Percentiles rank a stretch among this genome's conserved stretches.
Conservation (phyloP, 768 basidiomycete species). For the Kwoniella dejecticola region DNA sequence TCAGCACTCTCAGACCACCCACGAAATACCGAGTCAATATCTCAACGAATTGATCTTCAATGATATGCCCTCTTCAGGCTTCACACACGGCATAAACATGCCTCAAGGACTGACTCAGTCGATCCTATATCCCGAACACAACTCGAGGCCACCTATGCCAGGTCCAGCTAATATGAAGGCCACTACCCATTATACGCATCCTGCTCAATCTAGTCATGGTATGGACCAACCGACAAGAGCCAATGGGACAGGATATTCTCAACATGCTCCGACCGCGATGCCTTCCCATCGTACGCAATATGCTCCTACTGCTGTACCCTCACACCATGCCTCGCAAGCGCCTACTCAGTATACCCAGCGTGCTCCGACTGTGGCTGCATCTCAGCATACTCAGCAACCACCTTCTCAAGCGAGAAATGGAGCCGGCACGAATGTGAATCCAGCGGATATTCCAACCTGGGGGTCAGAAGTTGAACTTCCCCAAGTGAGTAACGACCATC, state of each 20-base stretch:
- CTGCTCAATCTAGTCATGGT: not conserved
- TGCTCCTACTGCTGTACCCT: no score
- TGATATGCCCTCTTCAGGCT: conserved; percentile 22
- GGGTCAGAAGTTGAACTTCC: conserved; percentile 52
- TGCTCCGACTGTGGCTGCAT: not conserved
- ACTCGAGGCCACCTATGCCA: conserved; percentile 4
- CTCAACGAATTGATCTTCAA: conserved; percentile 43
- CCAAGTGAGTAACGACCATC: conserved; percentile 17
- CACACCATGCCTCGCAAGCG: no score
- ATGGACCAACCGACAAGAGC: not conserved
- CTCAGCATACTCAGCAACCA: not conserved
- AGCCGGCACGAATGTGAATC: conserved; percentile 3
- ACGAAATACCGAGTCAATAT: conserved; percentile 30
- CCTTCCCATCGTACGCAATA: no score
- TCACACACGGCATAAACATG: conserved; percentile 11
- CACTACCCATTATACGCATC: conserved; percentile 1
- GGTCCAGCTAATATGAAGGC: conserved; percentile 3
- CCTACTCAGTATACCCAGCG: not conserved
- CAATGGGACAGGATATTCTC: no score
- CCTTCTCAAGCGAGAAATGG: not conserved
- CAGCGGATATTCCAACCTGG: conserved; percentile 33
- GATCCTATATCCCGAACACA: conserved; percentile 13
- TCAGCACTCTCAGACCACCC: conserved; percentile 14
- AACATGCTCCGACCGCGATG: no score
- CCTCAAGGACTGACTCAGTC: conserved; percentile 16